These are phyloP conservation scores for Podospora tetraspora DNA, from an alignment of 495 filamentous ascomycete species.

Conservation along the genomic window DNA sequence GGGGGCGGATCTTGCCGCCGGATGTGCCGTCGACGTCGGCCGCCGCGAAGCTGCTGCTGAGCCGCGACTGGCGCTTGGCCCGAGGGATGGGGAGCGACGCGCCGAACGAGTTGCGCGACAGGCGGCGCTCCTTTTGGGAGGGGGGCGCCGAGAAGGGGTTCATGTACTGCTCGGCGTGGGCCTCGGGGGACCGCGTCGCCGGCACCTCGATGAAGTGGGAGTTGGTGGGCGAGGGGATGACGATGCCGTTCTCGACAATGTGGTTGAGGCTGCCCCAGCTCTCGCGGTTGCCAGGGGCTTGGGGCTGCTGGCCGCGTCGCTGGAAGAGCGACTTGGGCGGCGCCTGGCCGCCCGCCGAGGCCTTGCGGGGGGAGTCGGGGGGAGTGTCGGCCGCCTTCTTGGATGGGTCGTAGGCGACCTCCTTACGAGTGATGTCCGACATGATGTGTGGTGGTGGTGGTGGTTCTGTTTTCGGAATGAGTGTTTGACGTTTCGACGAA, in stretches of 20 bases:
- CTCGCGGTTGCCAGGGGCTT: slow-evolving; percentile 14
- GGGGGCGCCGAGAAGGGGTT: slow-evolving; percentile 64
- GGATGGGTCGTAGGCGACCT: slow-evolving; percentile 47
- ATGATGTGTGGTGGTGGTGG: not conserved
- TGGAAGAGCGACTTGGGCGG: not conserved
- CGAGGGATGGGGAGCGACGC: slow-evolving; percentile 70
- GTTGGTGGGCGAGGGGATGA: slow-evolving; percentile 23
- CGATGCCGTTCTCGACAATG: slow-evolving; percentile 11
- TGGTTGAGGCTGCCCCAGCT: slow-evolving; percentile 18
- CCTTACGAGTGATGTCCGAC: not conserved
- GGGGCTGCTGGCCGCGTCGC: slow-evolving; percentile 4
- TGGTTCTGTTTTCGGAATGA: not conserved
- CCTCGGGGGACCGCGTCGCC: slow-evolving; percentile 61
- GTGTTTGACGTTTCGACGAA: not conserved
- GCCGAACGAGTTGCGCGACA: slow-evolving; percentile 76
- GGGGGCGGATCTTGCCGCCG: slow-evolving; percentile 34
- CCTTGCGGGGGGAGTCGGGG: slow-evolving; percentile 18
- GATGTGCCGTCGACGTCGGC: slow-evolving; percentile 36
- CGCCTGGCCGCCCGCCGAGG: not conserved
- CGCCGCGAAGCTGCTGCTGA: slow-evolving; percentile 51
- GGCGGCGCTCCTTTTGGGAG: slow-evolving; percentile 59
- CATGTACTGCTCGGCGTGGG: slow-evolving; percentile 66
- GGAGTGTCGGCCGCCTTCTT: slow-evolving; percentile 29
- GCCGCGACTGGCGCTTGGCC: slow-evolving; percentile 62
- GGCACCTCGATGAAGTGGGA: slow-evolving; percentile 61